Conservation (phyloP, 1,284 basidiomycete species). For the Thelephora terrestris region DNA sequence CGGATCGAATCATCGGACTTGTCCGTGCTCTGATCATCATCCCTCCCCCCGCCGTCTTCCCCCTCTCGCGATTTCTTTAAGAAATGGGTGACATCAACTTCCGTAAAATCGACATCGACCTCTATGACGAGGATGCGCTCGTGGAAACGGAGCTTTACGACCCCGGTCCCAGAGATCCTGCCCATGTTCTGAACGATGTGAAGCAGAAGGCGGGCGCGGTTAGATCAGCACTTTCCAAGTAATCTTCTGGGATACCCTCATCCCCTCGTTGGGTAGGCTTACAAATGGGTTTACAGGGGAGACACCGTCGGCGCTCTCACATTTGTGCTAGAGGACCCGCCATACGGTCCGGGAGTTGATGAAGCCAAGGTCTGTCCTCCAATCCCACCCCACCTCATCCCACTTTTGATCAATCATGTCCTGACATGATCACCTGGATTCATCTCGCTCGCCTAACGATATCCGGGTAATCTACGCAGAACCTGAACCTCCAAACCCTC, state of each 20-base stretch:
- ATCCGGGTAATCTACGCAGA: constrained; percentile 30
- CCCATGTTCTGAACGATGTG: constrained; percentile 66
- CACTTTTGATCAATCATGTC: background rate
- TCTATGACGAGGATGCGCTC: constrained; percentile 86
- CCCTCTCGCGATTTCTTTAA: background rate
- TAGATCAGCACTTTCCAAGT: constrained; percentile 68
- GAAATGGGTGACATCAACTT: constrained; percentile 56
- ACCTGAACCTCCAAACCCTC: constrained; percentile 73
- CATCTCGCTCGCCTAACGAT: no score
- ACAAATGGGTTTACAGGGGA: constrained; percentile 32
- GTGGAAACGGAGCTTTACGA: constrained; percentile 82
- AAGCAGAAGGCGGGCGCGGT: constrained; percentile 69
- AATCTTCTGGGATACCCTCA: constrained; percentile 15
- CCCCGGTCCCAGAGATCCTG: constrained; percentile 73
- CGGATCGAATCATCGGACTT: constrained; percentile 1
- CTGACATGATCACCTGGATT: constrained; percentile 1
- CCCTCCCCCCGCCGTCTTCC: background rate
- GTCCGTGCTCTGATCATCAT: background rate
- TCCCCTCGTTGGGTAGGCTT: background rate
- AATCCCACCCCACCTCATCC: constrained; percentile 1
- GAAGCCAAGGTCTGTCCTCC: constrained; percentile 70
- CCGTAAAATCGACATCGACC: constrained; percentile 92
- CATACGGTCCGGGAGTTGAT: constrained; percentile 77
- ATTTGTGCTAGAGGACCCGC: constrained; percentile 64
- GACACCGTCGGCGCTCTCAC: constrained; percentile 69